Conservation (phyloP, 208 protist species). For the Acanthamoeba healyi region DNA sequence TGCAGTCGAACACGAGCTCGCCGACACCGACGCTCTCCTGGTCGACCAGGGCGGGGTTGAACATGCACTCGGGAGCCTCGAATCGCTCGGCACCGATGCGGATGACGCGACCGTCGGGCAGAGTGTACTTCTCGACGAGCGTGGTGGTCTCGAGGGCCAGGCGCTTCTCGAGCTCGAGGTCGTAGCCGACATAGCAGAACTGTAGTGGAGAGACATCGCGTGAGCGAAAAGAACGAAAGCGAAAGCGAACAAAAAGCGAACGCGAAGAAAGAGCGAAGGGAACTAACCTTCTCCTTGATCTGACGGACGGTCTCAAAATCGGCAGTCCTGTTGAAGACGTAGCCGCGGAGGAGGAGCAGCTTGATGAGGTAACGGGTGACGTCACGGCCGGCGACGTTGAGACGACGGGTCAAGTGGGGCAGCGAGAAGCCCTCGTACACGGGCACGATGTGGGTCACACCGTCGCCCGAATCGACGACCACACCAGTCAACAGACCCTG, state of each 20-base stretch:
- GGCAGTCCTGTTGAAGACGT: constrained; percentile 95
- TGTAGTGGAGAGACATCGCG: not conserved
- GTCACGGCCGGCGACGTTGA: constrained; percentile 97
- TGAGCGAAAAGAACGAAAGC: not conserved
- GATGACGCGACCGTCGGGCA: constrained; percentile 96
- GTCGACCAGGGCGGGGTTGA: constrained; percentile 96
- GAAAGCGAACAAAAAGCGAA: not conserved
- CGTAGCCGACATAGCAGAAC: constrained; percentile 94
- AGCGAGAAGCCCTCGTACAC: constrained; percentile 97
- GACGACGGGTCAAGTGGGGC: constrained; percentile 90
- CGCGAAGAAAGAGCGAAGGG: not conserved
- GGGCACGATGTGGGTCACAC: constrained; percentile 98
- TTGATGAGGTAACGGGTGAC: constrained; percentile 97
- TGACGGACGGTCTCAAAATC: constrained; percentile 97
- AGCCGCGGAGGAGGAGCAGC: constrained; percentile 94
- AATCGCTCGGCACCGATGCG: constrained; percentile 95
- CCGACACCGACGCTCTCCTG: constrained; percentile 94
- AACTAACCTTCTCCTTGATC: constrained; percentile 94
- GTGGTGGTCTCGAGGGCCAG: constrained; percentile 93
- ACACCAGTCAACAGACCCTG: constrained; percentile 96
- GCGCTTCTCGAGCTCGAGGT: constrained; percentile 94
- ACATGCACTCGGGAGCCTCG: constrained; percentile 96
- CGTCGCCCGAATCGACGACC: constrained; percentile 98
- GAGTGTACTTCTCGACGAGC: constrained; percentile 91
- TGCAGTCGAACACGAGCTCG: constrained; percentile 95